phyloP scores from a whole-genome alignment of 192 early-diverging fungal genomes.

The Coemansia sp. region DNA sequence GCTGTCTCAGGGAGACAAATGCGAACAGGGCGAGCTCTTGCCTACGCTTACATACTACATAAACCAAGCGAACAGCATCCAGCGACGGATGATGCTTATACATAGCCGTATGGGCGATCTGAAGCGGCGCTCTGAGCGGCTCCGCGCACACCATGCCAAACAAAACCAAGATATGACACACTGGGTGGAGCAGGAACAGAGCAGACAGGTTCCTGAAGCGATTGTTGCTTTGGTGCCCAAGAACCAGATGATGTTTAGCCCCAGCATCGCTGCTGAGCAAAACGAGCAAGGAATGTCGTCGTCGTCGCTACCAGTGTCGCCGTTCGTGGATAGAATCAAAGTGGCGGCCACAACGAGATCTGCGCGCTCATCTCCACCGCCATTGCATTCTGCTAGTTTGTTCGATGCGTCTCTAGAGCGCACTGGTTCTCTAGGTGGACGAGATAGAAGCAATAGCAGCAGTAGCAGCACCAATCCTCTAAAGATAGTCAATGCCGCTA shows the following conservation, averaged over 20 bases:
- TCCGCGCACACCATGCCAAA: conserved; percentile 29
- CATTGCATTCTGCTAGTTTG: not conserved
- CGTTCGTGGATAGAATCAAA: conserved; percentile 4
- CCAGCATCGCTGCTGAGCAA: conserved; percentile 3
- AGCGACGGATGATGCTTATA: conserved; percentile 45
- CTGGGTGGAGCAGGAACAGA: conserved; percentile 33
- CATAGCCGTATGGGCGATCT: conserved; percentile 29
- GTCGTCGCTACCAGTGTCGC: conserved; percentile 14
- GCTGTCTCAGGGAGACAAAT: conserved; percentile 15
- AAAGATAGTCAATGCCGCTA: not conserved
- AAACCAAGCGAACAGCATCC: conserved; percentile 33
- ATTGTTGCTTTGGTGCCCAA: conserved; percentile 11
- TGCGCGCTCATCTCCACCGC: conserved; percentile 5
- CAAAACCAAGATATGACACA: conserved; percentile 32
- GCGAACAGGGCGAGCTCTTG: conserved; percentile 24
- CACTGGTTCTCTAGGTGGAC: not conserved
- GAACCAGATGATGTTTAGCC: not conserved
- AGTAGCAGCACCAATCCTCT: not conserved
- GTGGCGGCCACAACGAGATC: not conserved
- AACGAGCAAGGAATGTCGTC: not conserved
- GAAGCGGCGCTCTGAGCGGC: conserved; percentile 38
- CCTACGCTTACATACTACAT: conserved; percentile 38
- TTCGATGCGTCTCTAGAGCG: not conserved
- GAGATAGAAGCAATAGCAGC: not conserved
- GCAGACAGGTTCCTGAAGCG: conserved; percentile 21